A percentile compares a stretch with the other conserved stretches of the same genome.
Conservation (phyloP, 805 yeast species). For the Nakazawaea pomicola region DNA sequence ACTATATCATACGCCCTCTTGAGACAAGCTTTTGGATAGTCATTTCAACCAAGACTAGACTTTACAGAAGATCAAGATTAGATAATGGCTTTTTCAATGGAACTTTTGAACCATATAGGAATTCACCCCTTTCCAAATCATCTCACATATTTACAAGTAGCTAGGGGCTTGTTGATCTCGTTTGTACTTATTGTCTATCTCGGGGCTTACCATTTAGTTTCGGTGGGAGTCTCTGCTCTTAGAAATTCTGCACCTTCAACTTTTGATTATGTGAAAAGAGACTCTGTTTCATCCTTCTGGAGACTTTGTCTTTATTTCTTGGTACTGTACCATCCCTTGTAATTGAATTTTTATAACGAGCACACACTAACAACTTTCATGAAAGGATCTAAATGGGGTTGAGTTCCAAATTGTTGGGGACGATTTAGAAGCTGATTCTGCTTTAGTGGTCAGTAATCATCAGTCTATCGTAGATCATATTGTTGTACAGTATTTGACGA, state of each 20-base stretch:
- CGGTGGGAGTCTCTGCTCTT: constrained; percentile 15
- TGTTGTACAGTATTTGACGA: constrained; percentile 40
- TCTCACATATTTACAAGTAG: constrained; percentile 13
- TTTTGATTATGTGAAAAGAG: constrained; percentile 17
- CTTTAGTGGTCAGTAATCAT: constrained; percentile 47
- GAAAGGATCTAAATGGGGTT: constrained; percentile 32
- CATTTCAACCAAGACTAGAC: too few species aligned
- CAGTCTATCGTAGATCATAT: constrained; percentile 63
- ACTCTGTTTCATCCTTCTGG: constrained; percentile 25
- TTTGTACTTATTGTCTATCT: constrained; percentile 17
- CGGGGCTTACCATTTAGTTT: constrained; percentile 21
- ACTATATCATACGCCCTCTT: too few species aligned
- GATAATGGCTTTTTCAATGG: constrained; percentile 20
- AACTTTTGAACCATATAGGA: constrained; percentile 30
- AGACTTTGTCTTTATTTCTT: constrained; percentile 25
- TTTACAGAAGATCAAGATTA: too few species aligned
- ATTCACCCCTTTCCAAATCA: constrained; percentile 18
- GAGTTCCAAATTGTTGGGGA: constrained; percentile 39
- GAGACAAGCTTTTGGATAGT: too few species aligned
- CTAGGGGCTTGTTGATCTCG: constrained; percentile 20
- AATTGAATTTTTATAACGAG: too few species aligned
- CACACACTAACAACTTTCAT: not conserved
- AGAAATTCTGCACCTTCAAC: constrained; percentile 17
- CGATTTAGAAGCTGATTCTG: constrained; percentile 29
- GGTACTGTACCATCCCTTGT: constrained; percentile 19